Percentiles rank a stretch among this genome's conserved stretches.
Evolutionary conservation across 202 grass and related monocot genomes (phyloP).

Genomic region (Sporobolus alterniflorus): DNA sequence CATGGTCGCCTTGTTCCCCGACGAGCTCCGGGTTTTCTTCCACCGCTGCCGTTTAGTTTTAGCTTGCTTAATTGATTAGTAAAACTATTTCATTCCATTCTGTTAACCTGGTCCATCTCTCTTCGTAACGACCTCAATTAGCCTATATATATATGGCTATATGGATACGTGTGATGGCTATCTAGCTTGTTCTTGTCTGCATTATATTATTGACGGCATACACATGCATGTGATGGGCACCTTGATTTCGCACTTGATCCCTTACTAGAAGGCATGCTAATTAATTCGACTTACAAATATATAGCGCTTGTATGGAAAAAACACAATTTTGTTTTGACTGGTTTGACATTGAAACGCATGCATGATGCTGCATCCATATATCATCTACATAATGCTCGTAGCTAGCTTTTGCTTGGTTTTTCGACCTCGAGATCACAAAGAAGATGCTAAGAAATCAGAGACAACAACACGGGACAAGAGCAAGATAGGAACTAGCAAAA

Average conservation of each 20-base stretch:
- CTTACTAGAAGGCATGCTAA: too few relatives aligned
- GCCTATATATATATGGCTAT: too few relatives aligned
- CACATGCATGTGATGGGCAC: neutral
- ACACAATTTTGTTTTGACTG: too few relatives aligned
- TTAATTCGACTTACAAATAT: too few relatives aligned
- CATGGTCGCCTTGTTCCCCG: constrained; percentile 23
- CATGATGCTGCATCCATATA: too few relatives aligned
- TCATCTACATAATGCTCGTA: neutral
- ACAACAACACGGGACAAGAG: constrained; percentile 18
- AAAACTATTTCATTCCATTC: too few relatives aligned
- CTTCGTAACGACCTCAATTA: too few relatives aligned
- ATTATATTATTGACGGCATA: neutral
- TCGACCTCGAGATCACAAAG: neutral
- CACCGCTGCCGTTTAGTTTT: neutral
- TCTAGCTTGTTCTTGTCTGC: neutral
- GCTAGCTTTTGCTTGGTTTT: neutral
- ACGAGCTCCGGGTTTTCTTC: constrained; percentile 41
- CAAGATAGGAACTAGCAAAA: constrained; percentile 26
- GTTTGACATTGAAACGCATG: too few relatives aligned
- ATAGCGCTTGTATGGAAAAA: too few relatives aligned
- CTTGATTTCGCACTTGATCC: too few relatives aligned
- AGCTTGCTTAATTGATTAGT: neutral
- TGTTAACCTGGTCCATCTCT: too few relatives aligned
- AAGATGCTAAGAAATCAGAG: neutral
- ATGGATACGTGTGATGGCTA: too few relatives aligned